Evolutionary conservation across 257 asterid genomes (phyloP).

Genomic region (Vinca minor): DNA sequence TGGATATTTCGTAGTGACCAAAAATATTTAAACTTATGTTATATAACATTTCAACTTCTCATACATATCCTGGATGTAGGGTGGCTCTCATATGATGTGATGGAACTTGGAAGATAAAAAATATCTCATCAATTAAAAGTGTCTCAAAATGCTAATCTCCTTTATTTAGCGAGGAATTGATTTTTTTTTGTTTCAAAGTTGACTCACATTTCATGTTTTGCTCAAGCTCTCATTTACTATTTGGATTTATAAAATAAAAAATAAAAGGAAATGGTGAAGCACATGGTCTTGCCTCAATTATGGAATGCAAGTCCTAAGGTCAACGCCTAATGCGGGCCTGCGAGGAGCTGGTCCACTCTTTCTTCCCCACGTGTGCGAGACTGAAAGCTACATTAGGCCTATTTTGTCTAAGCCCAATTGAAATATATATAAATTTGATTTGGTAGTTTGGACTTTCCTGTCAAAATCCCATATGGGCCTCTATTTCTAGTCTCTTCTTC

Average conservation of each 20-base stretch:
- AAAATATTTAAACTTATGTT: too few relatives aligned
- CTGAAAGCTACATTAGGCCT: not conserved
- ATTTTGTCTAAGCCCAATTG: slow-evolving; percentile 10
- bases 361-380: slow-evolving; percentile 14
- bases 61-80: too few relatives aligned
- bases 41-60: too few relatives aligned
- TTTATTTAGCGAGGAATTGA: not conserved
- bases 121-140: not conserved
- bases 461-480: slow-evolving; percentile 10
- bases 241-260: not conserved
- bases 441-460: slow-evolving; percentile 4
- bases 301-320: slow-evolving; percentile 9
- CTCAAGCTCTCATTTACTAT: not conserved
- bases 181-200: too few relatives aligned
- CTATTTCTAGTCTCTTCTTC: not conserved
- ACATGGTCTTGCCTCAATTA: slow-evolving; percentile 14
- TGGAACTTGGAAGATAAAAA: too few relatives aligned
- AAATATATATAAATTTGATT: not conserved
- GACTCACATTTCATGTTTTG: not conserved
- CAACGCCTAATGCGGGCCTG: slow-evolving; percentile 13
- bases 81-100: too few relatives aligned
- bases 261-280: not conserved
- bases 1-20: too few relatives aligned
- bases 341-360: slow-evolving; percentile 2
- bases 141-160: not conserved